phyloP scores from a whole-genome alignment of 441 rosid genomes.

The Syzygium malaccense region DNA sequence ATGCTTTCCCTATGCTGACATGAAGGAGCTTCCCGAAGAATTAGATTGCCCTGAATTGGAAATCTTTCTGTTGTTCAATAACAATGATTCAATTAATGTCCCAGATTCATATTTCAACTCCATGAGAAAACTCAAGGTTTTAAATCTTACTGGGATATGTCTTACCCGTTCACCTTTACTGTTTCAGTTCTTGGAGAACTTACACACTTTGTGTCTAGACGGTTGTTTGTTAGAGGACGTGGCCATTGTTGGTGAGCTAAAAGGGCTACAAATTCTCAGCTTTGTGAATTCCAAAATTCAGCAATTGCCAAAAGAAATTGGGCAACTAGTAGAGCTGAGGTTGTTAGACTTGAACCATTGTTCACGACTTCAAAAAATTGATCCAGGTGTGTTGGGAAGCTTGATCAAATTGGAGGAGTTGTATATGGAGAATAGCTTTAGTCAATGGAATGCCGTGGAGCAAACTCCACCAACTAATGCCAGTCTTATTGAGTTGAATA shows the following conservation, averaged over 20 bases:
- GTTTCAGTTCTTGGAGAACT: neutral
- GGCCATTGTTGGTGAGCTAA: neutral
- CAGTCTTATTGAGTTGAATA: neutral
- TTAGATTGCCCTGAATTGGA: neutral
- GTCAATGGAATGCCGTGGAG: neutral
- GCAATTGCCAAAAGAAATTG: neutral
- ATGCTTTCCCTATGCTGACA: neutral
- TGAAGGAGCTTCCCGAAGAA: neutral
- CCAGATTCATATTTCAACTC: neutral
- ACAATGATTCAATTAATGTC: accelerated
- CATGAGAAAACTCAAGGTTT: neutral
- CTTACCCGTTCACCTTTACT: neutral
- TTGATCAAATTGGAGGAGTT: neutral
- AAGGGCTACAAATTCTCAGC: neutral
- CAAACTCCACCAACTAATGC: neutral
- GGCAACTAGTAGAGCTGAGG: neutral
- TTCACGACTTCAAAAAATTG: neutral
- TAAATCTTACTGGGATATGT: neutral
- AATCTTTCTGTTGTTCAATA: neutral
- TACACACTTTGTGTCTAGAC: neutral
- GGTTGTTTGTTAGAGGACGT: neutral
- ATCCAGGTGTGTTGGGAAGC: neutral
- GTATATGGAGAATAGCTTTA: neutral
- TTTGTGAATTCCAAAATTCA: neutral
- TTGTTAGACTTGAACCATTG: neutral